Conservation (phyloP, 805 yeast genomes). For the Teunomyces panamensis region DNA sequence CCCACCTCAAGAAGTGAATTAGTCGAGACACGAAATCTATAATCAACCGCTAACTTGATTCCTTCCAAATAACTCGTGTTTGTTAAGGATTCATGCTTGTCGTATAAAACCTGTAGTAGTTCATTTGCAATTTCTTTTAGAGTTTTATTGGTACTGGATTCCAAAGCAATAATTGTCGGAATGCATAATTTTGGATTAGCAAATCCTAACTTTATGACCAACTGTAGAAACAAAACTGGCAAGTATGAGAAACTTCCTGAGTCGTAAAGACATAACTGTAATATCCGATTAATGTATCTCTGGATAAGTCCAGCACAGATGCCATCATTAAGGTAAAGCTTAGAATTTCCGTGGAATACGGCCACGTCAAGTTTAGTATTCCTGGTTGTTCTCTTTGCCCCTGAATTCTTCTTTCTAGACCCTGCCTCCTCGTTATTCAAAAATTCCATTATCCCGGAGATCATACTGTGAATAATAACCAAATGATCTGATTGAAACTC, state of each 20-base stretch:
- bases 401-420: conserved; percentile 39
- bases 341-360: conserved; percentile 52
- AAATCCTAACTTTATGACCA: conserved; percentile 62
- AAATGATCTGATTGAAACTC: conserved; percentile 40
- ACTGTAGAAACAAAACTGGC: conserved; percentile 54
- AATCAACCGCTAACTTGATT: conserved; percentile 49
- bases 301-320: conserved; percentile 73
- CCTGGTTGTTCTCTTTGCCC: conserved; percentile 34
- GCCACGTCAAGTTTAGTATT: conserved; percentile 39
- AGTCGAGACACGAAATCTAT: conserved; percentile 26
- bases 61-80: conserved; percentile 67
- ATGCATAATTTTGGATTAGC: conserved; percentile 72
- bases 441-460: conserved; percentile 58
- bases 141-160: conserved; percentile 45
- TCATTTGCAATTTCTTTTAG: conserved; percentile 49
- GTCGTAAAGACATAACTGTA: conserved; percentile 47
- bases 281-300: conserved; percentile 49
- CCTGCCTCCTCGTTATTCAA: conserved; percentile 54
- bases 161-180: conserved; percentile 68
- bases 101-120: conserved; percentile 55
- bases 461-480: conserved; percentile 48
- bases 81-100: conserved; percentile 68
- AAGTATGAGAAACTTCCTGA: conserved; percentile 45
- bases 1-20: conserved; percentile 24
- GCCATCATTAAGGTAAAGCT: conserved; percentile 57